Evolutionary conservation across 2,329 filamentous ascomycete genomes (phyloP).

Genomic region (Trichoderma breve): DNA sequence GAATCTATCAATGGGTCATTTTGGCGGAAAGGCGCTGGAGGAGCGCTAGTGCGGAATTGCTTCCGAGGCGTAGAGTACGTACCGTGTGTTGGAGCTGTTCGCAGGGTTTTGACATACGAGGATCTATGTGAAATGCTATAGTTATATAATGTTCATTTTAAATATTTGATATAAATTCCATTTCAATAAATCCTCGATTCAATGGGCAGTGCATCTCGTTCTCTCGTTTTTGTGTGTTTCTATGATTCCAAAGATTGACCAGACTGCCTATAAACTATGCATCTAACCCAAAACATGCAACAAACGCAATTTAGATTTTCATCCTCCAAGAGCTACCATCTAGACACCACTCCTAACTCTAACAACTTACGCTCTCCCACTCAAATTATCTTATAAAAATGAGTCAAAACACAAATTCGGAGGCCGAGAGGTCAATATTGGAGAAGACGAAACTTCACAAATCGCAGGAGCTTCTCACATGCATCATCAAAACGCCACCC

Average conservation of each 20-base stretch:
- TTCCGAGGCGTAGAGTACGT: neutral
- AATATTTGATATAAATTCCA: neutral
- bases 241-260: neutral
- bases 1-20: neutral
- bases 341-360: neutral
- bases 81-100: neutral
- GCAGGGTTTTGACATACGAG: neutral
- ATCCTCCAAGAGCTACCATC: neutral
- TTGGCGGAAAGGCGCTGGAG: constrained; percentile 4
- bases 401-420: constrained; percentile 24
- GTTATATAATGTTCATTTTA: neutral
- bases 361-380: neutral
- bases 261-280: neutral
- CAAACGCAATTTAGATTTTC: constrained; percentile 11
- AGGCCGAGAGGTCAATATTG: constrained; percentile 26
- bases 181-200: neutral
- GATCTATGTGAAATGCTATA: neutral
- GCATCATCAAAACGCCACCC: constrained; percentile 50
- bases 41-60: constrained; percentile 17
- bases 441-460: constrained; percentile 36
- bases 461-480: constrained; percentile 49
- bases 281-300: constrained; percentile 14
- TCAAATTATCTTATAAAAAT: constrained; percentile 21
- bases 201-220: neutral
- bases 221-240: neutral